Percentiles rank a stretch among this genome's conserved stretches.
Evolutionary conservation across 768 basidiomycete genomes (phyloP).

Genomic region (Tricholoma sp.): DNA sequence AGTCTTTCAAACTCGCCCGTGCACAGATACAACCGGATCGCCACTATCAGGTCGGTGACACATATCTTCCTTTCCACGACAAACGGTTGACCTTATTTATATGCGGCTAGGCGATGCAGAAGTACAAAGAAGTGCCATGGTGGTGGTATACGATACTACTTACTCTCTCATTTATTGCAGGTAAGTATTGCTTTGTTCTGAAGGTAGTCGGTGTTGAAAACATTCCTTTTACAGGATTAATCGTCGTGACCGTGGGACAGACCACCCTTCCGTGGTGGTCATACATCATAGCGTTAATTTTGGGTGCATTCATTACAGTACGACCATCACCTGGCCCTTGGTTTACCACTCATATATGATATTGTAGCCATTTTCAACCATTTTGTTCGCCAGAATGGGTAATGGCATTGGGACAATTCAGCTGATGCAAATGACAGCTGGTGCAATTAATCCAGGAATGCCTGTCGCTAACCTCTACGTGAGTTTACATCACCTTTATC

Average conservation of each 20-base stretch:
- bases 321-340: background rate
- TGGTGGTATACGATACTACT: conserved; percentile 56
- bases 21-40: conserved; percentile 46
- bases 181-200: conserved; percentile 21
- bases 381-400: conserved; percentile 55
- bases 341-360: background rate
- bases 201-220: background rate
- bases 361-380: conserved; percentile 46
- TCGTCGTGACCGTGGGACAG: conserved; percentile 52
- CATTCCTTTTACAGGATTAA: conserved; percentile 34
- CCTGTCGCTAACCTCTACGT: conserved; percentile 70
- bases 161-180: conserved; percentile 48
- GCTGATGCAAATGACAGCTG: conserved; percentile 63
- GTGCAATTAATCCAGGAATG: conserved; percentile 53
- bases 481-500: conserved; percentile 7
- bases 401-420: conserved; percentile 56
- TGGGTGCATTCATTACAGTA: conserved; percentile 42
- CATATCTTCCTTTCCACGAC: background rate
- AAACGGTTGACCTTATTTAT: background rate
- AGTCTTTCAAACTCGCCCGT: conserved; percentile 46
- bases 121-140: conserved; percentile 56
- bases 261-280: conserved; percentile 62
- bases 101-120: conserved; percentile 41
- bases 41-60: conserved; percentile 45
- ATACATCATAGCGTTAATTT: conserved; percentile 49